These are phyloP conservation scores for Cornus controversa DNA, from an alignment of 148 eudicot genomes.

Conservation along the genomic window DNA sequence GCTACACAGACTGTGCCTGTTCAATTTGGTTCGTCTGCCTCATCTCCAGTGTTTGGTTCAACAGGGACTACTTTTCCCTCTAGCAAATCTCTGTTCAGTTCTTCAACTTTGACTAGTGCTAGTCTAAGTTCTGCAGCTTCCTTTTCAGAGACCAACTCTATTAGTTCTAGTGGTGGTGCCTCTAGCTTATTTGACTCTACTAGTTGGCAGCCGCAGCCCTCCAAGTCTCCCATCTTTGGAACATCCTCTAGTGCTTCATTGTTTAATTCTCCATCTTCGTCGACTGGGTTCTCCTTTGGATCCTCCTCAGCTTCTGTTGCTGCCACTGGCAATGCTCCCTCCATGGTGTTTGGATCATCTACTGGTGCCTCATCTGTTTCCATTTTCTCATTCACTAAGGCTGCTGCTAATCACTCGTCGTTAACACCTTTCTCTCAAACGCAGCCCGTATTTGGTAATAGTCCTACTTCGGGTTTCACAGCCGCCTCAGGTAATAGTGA, in stretches of 20 bases:
- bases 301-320: conserved; percentile 36
- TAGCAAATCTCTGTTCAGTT: background rate
- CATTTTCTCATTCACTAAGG: conserved; percentile 40
- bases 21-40: conserved; percentile 29
- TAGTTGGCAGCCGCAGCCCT: background rate
- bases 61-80: conserved; percentile 18
- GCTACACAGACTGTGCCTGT: conserved; percentile 21
- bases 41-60: conserved; percentile 23
- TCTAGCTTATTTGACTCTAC: conserved; percentile 6
- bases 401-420: conserved; percentile 32
- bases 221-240: background rate
- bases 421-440: conserved; percentile 9
- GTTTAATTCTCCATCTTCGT: conserved; percentile 22
- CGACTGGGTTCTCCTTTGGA: conserved; percentile 47
- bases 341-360: conserved; percentile 39
- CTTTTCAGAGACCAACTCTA: conserved; percentile 25
- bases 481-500: conserved; percentile 41
- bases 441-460: conserved; percentile 36
- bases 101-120: conserved; percentile 17
- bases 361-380: conserved; percentile 35
- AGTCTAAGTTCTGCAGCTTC: conserved; percentile 36
- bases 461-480: conserved; percentile 26
- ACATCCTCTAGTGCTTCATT: conserved; percentile 6
- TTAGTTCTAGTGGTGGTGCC: conserved; percentile 28
- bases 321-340: conserved; percentile 29